Evolutionary conservation across 805 yeast genomes (phyloP), one percentile per base, ranked within the genome.

Genomic region (Starmerella bombicola): DNA sequence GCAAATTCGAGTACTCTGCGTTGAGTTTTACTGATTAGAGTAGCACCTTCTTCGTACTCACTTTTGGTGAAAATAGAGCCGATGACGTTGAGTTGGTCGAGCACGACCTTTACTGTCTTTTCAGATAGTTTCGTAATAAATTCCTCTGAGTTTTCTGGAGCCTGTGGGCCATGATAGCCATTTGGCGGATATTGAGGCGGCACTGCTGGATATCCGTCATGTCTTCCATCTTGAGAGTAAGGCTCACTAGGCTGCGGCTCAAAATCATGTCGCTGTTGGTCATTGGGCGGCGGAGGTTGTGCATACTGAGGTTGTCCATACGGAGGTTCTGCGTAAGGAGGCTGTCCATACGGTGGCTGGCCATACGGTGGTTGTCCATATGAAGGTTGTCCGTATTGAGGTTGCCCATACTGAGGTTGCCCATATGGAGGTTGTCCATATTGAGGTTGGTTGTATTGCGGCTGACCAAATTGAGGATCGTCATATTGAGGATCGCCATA

Each of bases 51-150:
- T 23, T 16, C 18, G 10, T 13, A 12, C 4, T 19, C 31, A 15
- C 16, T n/a, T 3, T 15, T 15, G n/a, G 15, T 9, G 35, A 43
- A 45, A 30, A 33, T 34, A 10, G 33, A 23, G 10, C 46, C 46
- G 21, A 45, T 29, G 12, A 35, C 49, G 20, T 42, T 42, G 6
- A 45, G 17, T 17, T 45, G 46, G 10, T 33, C 25, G 19, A 45
- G 15, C 8, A 45, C 22, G 7, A 40, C 37, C 19, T 42, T 46
- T 7, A 31, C 36, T 2, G 42, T 10, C 12, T 34, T 30, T 16
- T 42, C 41, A 4, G 39, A 20, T 12, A 45, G 41, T 19, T 21
- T 19, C 5, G 38, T 23, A 5, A 43, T 34, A n/a, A n/a, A n/a
- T n/a, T n/a, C n/a, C n/a, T n/a, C n/a, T n/a, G n/a, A n/a, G n/a